Percentiles rank a stretch among this genome's conserved stretches.
These are phyloP conservation scores for Breviolum minutum DNA, from an alignment of 73 alveolate species.

Conservation along the genomic window DNA sequence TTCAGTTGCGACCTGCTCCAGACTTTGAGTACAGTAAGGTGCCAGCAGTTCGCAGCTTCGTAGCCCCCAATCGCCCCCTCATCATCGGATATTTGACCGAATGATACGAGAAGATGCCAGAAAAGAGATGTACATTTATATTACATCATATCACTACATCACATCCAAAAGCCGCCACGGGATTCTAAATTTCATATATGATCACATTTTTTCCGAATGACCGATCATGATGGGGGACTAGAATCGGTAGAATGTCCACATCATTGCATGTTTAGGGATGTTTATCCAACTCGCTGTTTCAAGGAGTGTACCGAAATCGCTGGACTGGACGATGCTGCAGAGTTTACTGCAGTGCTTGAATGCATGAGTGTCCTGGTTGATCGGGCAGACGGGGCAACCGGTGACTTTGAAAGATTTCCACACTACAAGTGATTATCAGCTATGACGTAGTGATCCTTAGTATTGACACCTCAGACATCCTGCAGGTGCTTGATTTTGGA, in stretches of 20 bases:
- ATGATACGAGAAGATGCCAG: no score
- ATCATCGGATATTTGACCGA: no score
- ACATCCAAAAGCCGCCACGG: no score
- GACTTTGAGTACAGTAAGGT: conserved; percentile 87
- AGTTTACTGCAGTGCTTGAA: conserved; percentile 36
- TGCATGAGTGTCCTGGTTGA: conserved; percentile 31
- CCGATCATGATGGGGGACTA: neutral
- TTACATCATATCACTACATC: no score
- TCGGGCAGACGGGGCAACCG: neutral
- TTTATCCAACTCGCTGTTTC: neutral
- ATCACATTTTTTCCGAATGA: neutral
- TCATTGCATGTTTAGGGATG: no score
- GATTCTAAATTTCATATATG: neutral
- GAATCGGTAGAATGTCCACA: neutral
- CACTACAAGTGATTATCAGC: no score
- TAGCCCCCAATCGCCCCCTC: no score
- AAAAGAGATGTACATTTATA: no score
- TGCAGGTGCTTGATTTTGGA: no score
- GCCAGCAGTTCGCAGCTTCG: neutral
- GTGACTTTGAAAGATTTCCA: no score
- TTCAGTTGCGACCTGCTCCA: conserved; percentile 51
- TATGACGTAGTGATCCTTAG: no score
- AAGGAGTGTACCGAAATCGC: conserved; percentile 14
- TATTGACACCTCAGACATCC: no score
- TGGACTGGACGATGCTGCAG: conserved; percentile 48